These are phyloP conservation scores for Suillus alpinus DNA, from an alignment of 768 basidiomycete species.

Conservation along the genomic window DNA sequence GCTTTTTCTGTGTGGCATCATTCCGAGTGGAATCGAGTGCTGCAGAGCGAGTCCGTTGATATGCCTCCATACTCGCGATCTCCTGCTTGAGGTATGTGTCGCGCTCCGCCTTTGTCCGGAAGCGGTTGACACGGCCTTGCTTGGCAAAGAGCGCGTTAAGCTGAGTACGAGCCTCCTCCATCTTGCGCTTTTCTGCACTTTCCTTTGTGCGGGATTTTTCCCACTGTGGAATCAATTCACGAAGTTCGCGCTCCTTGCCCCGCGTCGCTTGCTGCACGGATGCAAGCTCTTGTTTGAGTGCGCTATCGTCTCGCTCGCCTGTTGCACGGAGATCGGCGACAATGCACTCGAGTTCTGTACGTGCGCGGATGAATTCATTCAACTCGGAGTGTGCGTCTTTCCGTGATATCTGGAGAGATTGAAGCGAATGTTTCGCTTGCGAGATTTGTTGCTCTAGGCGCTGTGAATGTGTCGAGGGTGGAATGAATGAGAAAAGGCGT, in stretches of 20 bases:
- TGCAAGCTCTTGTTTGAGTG: conserved; percentile 63
- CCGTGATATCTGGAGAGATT: conserved; percentile 67
- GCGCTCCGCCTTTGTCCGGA: conserved; percentile 78
- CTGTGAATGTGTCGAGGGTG: conserved; percentile 35
- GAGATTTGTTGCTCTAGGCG: conserved; percentile 71
- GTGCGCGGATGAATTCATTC: conserved; percentile 78
- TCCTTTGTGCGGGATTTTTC: conserved; percentile 52
- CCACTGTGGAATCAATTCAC: conserved; percentile 69
- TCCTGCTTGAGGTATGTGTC: conserved; percentile 83
- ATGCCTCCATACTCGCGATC: conserved; percentile 65
- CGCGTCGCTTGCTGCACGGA: conserved; percentile 57
- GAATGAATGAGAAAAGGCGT: not conserved
- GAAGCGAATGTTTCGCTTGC: conserved; percentile 64
- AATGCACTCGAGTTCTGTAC: conserved; percentile 84
- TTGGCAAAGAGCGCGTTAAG: conserved; percentile 82
- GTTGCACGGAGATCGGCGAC: conserved; percentile 75
- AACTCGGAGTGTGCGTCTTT: conserved; percentile 80
- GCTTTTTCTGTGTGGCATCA: conserved; percentile 48
- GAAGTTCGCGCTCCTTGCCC: conserved; percentile 60
- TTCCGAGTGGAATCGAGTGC: conserved; percentile 52
- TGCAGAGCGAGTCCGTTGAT: conserved; percentile 51
- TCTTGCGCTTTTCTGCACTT: conserved; percentile 54
- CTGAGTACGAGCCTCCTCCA: conserved; percentile 73
- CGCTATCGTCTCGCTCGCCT: conserved; percentile 60
- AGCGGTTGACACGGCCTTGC: conserved; percentile 84